phyloP scores from a whole-genome alignment of 2,329 filamentous ascomycete species.

The Aspergillus sp. region DNA sequence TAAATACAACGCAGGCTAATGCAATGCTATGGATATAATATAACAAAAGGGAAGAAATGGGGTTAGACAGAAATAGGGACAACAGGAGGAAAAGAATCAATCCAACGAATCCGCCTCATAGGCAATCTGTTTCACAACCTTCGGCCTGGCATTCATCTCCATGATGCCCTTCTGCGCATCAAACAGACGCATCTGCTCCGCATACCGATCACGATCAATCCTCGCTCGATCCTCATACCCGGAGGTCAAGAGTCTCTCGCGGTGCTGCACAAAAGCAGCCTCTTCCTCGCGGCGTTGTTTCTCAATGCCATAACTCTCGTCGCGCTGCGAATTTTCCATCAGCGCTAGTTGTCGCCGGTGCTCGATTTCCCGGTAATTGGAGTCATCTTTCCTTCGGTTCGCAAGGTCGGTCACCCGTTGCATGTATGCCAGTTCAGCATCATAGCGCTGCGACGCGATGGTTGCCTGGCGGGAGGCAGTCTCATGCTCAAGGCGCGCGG shows the following conservation, averaged over 20 bases:
- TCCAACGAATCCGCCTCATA: slow-evolving; percentile 5
- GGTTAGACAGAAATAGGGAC: no score
- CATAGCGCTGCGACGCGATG: slow-evolving; percentile 5
- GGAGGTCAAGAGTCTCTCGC: slow-evolving; percentile 4
- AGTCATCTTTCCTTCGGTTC: slow-evolving; percentile 4
- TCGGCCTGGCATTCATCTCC: neutral
- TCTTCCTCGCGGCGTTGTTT: slow-evolving; percentile 6
- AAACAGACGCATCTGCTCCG: slow-evolving; percentile 5
- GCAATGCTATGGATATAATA: neutral
- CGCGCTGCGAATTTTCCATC: slow-evolving; percentile 1
- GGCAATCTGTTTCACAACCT: neutral
- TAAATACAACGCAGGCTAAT: neutral
- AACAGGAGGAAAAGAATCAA: neutral
- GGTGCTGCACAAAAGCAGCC: neutral
- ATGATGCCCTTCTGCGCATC: slow-evolving; percentile 7
- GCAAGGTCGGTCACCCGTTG: slow-evolving; percentile 4
- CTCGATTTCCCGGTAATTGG: slow-evolving; percentile 4
- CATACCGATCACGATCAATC: slow-evolving; percentile 4
- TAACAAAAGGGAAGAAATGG: neutral
- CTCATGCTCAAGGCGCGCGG: slow-evolving; percentile 2
- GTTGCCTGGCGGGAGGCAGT: slow-evolving; percentile 1
- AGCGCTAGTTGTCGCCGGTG: neutral
- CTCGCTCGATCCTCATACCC: slow-evolving; percentile 8
- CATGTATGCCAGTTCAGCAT: slow-evolving; percentile 7
- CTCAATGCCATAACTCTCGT: slow-evolving; percentile 1